Base-by-base conservation (phyloP, 2,329 filamentous ascomycete species). In the Epichloe sibirici region DNA sequence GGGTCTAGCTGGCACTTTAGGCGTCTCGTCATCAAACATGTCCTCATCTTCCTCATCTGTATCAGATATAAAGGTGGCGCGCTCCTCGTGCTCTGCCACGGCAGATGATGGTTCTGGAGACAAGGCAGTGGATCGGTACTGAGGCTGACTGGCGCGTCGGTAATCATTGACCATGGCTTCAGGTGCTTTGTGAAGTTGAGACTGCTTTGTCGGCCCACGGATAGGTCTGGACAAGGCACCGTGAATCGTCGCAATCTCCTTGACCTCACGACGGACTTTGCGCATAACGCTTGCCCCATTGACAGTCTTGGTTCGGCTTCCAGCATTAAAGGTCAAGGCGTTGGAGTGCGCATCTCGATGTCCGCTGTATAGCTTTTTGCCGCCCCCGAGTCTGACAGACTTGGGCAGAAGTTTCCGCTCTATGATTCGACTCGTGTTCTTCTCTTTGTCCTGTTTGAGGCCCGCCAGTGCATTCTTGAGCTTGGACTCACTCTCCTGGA, bases 401-500 rank as follows among this genome's bases (percentile, higher is more conserved):
- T 67, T 70, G 1, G 77, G 76, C 9, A 82, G 64, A 11, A 66
- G 64, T 31, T 66, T 71, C 45, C 69, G 66, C 53, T 78, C 73
- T 34, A 86, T 72, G 39, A 87, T 73, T 53, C 74, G 75, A 55
- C 77, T 77, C 13, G 72, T 73, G 53, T 83, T 79, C 52, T 75
- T 73, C 38, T 76, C 74, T 57, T 80, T 79, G 55, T 80, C 71
- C 53, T 79, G 70, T 60, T 77, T 74, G 56, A 85, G 73, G 13
- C 74, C 78, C 13, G 75, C 74, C 45, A 85, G 69, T 43, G 78
- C 76, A 46, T 72, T 73, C 59, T 73, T 77, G 52, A 89, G 71
- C 51, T 72, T 73, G 54, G 74, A 75, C 53, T 80, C 76, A 57
- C 84, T 82, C 55, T 78, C 78, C 48, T 78, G 72, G 7, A 85